Evolutionary conservation across 306 rosid genomes (phyloP).

Genomic region (Fragaria iinumae): DNA sequence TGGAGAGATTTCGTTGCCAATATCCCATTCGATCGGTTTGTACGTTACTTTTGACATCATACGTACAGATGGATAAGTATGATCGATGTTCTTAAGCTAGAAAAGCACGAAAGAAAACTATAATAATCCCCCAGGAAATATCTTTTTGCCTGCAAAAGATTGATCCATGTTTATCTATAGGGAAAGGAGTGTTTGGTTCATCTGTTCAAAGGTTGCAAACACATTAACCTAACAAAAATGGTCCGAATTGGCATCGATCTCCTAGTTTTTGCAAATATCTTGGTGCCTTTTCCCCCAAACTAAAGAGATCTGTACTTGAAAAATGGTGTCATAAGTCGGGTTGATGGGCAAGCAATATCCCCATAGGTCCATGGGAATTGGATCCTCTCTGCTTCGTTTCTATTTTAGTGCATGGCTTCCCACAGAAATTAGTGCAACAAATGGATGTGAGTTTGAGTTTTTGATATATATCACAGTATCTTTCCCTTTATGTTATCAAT

Average conservation of each 20-base stretch:
- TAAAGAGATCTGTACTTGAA: not conserved
- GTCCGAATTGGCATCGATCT: not conserved
- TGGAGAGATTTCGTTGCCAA: slow-evolving; percentile 46
- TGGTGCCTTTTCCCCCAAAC: not conserved
- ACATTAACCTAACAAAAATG: not conserved
- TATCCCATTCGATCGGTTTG: slow-evolving; percentile 33
- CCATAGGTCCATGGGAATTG: not conserved
- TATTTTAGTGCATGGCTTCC: not conserved
- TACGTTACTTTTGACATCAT: slow-evolving; percentile 42
- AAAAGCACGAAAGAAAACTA: not conserved
- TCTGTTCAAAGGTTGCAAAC: not conserved
- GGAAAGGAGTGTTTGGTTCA: not conserved
- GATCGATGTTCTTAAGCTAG: slow-evolving; percentile 8
- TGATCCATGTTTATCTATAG: slow-evolving; percentile 8
- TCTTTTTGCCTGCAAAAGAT: slow-evolving; percentile 24
- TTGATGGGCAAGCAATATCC: not conserved
- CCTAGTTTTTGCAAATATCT: slow-evolving; percentile 7
- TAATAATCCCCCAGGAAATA: slow-evolving; percentile 6
- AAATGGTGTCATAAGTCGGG: not conserved
- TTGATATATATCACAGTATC: not conserved
- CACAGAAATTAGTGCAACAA: not conserved
- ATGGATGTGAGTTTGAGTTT: not conserved
- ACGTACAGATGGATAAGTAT: slow-evolving; percentile 28
- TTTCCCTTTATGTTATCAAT: too few relatives aligned
- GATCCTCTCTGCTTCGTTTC: not conserved